Base-by-base conservation (phyloP, 495 filamentous ascomycete species). In the Penicillium turbatum region DNA sequence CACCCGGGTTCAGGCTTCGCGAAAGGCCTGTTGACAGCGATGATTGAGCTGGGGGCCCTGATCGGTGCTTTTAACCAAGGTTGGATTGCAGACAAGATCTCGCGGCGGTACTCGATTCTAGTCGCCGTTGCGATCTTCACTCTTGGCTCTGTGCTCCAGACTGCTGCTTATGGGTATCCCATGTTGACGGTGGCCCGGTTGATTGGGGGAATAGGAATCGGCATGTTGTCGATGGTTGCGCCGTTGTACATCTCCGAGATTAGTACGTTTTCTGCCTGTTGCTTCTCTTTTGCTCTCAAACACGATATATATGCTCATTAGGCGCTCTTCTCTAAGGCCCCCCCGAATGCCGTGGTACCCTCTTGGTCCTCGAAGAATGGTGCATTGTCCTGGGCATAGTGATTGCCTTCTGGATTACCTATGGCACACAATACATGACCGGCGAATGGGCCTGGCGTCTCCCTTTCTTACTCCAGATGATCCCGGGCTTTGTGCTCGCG, bases 151-250 rank as follows among this genome's bases (percentile, higher is more conserved):
- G 62, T 75, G 3, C 59, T 86, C 30, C 82, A 86, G 57, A 81
- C 81, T 26, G 78, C 72, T 30, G 70, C 82, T 0, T 59, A 76
- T 5, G 68, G 79, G 26, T 83, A 81, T 57, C 69, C 75, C 3
- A 84, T 85, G 81, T 64, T 86, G 49, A 74, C 72, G 1, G 71
- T 79, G n/a, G 82, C 77, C 5, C 71, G 82, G n/a, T 65, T 82
- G 26, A 78, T 86, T 55, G 82, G 80, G n/a, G 82, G 82, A 42
- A 42, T 82, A 9, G 82, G 79, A 0, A 82, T 86, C 54, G 82
- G 82, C 35, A 81, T 80, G 79, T 56, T 77, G 41, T 72, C 68
- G 10, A 79, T 79, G 76, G 75, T 79, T 17, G 75, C 74, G 29
- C 76, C 76, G 0, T 62, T 85, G 47, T 83, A 85, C 52, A 79